Conservation (phyloP, 805 yeast genomes). For the Gaillardinia entomophila region DNA sequence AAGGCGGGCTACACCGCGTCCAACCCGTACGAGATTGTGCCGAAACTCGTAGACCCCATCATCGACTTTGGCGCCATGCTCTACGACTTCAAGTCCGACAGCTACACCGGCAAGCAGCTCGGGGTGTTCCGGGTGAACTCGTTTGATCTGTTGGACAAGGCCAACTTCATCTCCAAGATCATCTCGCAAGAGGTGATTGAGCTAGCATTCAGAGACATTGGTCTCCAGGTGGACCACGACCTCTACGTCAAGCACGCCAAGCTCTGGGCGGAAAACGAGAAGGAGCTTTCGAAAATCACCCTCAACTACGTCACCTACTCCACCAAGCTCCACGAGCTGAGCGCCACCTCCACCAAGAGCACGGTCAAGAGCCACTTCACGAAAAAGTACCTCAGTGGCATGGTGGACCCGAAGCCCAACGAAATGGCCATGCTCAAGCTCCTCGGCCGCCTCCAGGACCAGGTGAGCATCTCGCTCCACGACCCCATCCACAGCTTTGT, state of each 20-base stretch:
- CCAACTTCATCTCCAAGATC: conserved; percentile 43
- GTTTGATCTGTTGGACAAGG: conserved; percentile 43
- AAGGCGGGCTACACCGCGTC: conserved; percentile 28
- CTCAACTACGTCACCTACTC: conserved; percentile 33
- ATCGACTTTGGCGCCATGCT: conserved; percentile 43
- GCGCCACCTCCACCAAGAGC: conserved; percentile 29
- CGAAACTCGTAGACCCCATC: conserved; percentile 25
- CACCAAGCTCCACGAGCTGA: conserved; percentile 37
- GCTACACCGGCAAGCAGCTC: conserved; percentile 41
- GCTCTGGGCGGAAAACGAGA: conserved; percentile 46
- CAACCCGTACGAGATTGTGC: conserved; percentile 28
- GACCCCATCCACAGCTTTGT: conserved; percentile 55
- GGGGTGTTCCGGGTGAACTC: conserved; percentile 49
- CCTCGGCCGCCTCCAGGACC: conserved; percentile 44
- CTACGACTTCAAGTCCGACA: conserved; percentile 27
- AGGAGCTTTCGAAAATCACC: conserved; percentile 32
- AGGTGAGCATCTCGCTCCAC: conserved; percentile 35
- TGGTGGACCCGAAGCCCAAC: conserved; percentile 32
- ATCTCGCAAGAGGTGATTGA: conserved; percentile 45
- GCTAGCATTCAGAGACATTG: conserved; percentile 40
- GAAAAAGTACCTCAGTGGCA: conserved; percentile 35
- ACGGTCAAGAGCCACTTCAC: conserved; percentile 29
- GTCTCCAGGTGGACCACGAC: conserved; percentile 26
- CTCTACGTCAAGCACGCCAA: conserved; percentile 33
- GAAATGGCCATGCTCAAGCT: conserved; percentile 43